These are phyloP conservation scores for Arthroderma uncinatum DNA, from an alignment of 2,329 filamentous ascomycete species.

Conservation along the genomic window DNA sequence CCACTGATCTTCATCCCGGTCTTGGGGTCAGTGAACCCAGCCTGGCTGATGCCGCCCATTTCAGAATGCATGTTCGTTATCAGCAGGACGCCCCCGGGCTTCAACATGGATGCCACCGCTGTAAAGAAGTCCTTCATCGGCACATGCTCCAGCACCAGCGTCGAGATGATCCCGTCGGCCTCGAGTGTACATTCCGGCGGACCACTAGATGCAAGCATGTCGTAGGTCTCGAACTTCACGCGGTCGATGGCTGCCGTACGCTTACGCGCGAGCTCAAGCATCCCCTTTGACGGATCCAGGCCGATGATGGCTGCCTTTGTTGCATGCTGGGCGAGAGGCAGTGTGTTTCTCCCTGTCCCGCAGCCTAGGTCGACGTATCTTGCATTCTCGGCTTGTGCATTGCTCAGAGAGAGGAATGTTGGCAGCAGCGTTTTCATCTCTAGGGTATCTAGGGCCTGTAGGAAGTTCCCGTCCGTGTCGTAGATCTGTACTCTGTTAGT, in stretches of 20 bases:
- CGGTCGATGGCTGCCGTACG: slow-evolving; percentile 22
- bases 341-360: slow-evolving; percentile 54
- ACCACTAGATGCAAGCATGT: slow-evolving; percentile 27
- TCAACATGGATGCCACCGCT: slow-evolving; percentile 36
- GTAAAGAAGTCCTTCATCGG: slow-evolving; percentile 48
- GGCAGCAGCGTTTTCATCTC: slow-evolving; percentile 45
- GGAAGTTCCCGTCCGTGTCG: slow-evolving; percentile 55
- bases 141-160: slow-evolving; percentile 55
- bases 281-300: slow-evolving; percentile 46
- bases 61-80: slow-evolving; percentile 60
- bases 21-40: slow-evolving; percentile 48
- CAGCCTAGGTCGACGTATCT: slow-evolving; percentile 52
- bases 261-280: slow-evolving; percentile 44
- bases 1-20: slow-evolving; percentile 49
- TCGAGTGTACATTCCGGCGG: slow-evolving; percentile 18
- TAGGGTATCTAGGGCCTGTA: slow-evolving; percentile 52
- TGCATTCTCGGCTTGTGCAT: slow-evolving; percentile 9
- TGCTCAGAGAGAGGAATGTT: slow-evolving; percentile 32
- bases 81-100: slow-evolving; percentile 41
- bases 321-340: slow-evolving; percentile 32
- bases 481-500: slow-evolving; percentile 36
- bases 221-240: slow-evolving; percentile 23
- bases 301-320: slow-evolving; percentile 36
- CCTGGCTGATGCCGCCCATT: slow-evolving; percentile 50
- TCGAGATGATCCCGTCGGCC: slow-evolving; percentile 44